Conservation (phyloP, 2,329 filamentous ascomycete species). For the Exophiala sp. region DNA sequence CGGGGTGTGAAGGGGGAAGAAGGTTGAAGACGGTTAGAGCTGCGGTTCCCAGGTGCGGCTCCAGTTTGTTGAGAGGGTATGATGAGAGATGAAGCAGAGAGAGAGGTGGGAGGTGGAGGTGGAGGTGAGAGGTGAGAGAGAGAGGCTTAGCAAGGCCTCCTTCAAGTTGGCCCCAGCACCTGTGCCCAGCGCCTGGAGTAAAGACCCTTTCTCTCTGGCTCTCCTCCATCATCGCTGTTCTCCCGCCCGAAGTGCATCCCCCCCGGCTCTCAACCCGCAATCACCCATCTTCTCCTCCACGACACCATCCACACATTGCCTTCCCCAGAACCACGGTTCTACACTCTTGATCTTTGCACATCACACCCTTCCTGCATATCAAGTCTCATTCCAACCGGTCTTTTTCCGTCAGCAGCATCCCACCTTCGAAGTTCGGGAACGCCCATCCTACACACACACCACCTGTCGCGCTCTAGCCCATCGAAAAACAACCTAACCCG, state of each 20-base stretch:
- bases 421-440: constrained; percentile 5
- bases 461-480: constrained; percentile 5
- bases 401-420: constrained; percentile 3
- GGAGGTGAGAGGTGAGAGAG: no score
- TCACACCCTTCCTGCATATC: no score
- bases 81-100: not conserved
- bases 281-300: constrained; percentile 1
- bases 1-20: no score
- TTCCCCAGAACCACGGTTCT: not conserved
- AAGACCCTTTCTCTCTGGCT: no score
- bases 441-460: constrained; percentile 5
- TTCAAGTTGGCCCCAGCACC: not conserved
- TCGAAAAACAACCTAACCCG: constrained; percentile 1
- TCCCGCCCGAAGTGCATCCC: not conserved
- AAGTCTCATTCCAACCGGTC: not conserved
- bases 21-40: not conserved
- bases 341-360: not conserved
- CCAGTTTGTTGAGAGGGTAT: not conserved
- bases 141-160: no score
- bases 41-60: not conserved
- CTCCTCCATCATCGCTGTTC: not conserved
- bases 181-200: no score
- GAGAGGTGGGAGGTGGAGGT: no score
- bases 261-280: constrained; percentile 3
- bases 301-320: not conserved